Evolutionary conservation across 768 basidiomycete genomes (phyloP).

Genomic region (Rhizopogon rudus): DNA sequence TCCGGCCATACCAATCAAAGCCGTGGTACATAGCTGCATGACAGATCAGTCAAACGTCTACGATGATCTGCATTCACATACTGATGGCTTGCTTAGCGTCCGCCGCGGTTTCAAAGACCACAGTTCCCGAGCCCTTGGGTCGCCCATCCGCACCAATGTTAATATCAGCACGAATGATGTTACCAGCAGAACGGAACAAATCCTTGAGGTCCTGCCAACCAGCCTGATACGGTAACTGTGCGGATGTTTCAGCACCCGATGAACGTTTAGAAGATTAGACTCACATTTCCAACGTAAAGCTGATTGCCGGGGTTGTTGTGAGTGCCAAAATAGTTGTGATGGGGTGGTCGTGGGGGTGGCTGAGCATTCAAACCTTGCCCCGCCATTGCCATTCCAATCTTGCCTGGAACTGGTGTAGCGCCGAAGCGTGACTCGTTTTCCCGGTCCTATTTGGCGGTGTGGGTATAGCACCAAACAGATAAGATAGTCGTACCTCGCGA

Average conservation of each 20-base stretch:
- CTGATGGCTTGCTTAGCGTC: conserved; percentile 92
- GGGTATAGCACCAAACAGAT: neutral
- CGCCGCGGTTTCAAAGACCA: conserved; percentile 87
- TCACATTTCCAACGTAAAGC: conserved; percentile 87
- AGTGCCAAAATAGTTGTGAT: conserved; percentile 67
- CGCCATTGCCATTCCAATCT: conserved; percentile 94
- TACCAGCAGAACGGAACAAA: conserved; percentile 91
- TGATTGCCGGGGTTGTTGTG: conserved; percentile 74
- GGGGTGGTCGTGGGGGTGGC: conserved; percentile 79
- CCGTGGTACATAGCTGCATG: conserved; percentile 88
- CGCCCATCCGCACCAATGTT: conserved; percentile 90
- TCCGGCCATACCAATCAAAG: conserved; percentile 95
- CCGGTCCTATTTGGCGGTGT: conserved; percentile 62
- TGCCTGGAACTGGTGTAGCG: conserved; percentile 91
- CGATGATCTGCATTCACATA: conserved; percentile 33
- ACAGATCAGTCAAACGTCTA: neutral
- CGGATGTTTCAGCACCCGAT: conserved; percentile 2
- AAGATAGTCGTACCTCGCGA: conserved; percentile 65
- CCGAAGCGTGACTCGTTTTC: conserved; percentile 96
- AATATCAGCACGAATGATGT: conserved; percentile 93
- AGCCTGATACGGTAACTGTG: conserved; percentile 90
- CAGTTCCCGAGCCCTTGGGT: conserved; percentile 96
- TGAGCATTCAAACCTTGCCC: conserved; percentile 79
- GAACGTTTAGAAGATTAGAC: conserved; percentile 13
- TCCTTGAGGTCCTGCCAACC: conserved; percentile 99